These are phyloP conservation scores for Mariannaea sp. DNA, from an alignment of 2,329 filamentous ascomycete genomes.

Conservation along the genomic window DNA sequence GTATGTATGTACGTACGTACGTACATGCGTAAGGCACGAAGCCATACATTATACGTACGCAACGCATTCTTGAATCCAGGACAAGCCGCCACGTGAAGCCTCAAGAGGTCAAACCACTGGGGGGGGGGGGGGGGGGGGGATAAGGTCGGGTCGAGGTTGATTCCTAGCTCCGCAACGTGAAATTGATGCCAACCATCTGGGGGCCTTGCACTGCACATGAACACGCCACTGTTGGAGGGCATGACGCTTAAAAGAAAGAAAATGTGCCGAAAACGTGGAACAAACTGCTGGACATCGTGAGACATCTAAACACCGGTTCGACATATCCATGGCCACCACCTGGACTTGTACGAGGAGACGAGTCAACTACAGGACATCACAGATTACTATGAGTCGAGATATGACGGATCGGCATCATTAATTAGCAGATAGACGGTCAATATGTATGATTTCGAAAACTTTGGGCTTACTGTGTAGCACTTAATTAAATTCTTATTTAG, in stretches of 20 bases:
- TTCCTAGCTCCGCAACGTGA: conserved; percentile 6
- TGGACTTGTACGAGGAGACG: not conserved
- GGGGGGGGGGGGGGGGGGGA: conserved; percentile 10
- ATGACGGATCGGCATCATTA: not conserved
- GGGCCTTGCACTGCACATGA: conserved; percentile 9
- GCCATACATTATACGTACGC: no score
- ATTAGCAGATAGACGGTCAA: no score
- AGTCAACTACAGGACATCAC: not conserved
- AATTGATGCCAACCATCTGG: conserved; percentile 17
- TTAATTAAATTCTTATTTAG: not conserved
- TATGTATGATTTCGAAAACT: no score
- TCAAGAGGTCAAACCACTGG: conserved; percentile 7
- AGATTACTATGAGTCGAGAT: not conserved
- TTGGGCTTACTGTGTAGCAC: no score
- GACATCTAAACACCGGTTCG: not conserved
- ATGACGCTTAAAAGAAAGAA: conserved; percentile 5
- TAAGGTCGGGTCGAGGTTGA: conserved; percentile 1
- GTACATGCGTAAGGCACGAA: no score
- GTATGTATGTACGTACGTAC: no score
- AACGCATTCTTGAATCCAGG: no score
- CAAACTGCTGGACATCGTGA: not conserved
- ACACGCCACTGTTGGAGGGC: conserved; percentile 8
- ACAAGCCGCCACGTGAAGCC: no score
- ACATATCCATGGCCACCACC: not conserved
- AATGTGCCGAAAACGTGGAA: conserved; percentile 10